Conservation (phyloP, 192 early-diverging fungal species). For the Linderina pennispora region DNA sequence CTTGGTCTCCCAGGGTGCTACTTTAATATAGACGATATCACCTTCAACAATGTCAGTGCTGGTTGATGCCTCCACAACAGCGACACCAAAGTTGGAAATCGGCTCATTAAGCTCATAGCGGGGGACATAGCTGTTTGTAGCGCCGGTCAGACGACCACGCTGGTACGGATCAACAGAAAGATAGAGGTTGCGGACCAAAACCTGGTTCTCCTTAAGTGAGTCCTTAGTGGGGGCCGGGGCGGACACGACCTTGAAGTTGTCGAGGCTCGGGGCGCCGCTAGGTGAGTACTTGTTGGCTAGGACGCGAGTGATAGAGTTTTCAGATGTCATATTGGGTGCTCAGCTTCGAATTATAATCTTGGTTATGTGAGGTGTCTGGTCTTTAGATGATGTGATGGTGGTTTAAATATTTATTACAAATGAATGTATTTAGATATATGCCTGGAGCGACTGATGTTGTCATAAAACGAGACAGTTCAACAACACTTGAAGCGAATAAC, state of each 20-base stretch:
- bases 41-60: conserved; percentile 53
- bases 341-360: neutral
- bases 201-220: conserved; percentile 17
- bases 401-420: too few relatives aligned
- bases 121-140: conserved; percentile 51
- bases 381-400: too few relatives aligned
- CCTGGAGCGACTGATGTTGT: too few relatives aligned
- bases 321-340: neutral
- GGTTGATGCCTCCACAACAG: conserved; percentile 58
- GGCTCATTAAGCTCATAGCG: conserved; percentile 56
- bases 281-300: conserved; percentile 11
- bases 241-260: neutral
- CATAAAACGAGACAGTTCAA: too few relatives aligned
- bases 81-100: conserved; percentile 53
- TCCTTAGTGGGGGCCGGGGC: neutral
- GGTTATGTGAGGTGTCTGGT: too few relatives aligned
- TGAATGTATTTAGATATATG: too few relatives aligned
- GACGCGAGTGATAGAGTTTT: conserved; percentile 14
- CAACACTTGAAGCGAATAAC: too few relatives aligned
- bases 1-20: conserved; percentile 54
- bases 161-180: conserved; percentile 73
- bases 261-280: neutral
- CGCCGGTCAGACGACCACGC: conserved; percentile 61
- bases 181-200: conserved; percentile 57
- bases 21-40: conserved; percentile 75